Base-by-base conservation (phyloP, 768 basidiomycete genomes). In the Ramaria sp. region DNA sequence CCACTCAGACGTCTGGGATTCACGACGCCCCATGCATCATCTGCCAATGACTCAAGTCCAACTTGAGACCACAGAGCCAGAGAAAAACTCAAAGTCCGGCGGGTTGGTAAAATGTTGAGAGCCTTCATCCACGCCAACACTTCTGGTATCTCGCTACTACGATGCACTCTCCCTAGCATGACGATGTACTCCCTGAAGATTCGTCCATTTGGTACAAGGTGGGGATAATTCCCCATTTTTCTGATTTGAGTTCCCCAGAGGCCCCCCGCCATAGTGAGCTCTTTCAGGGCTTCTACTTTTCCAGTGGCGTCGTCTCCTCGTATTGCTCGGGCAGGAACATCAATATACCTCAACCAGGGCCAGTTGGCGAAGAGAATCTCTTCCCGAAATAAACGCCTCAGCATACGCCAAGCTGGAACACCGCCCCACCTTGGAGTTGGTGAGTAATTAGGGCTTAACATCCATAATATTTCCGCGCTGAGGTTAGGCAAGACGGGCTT, bases 41-140 rank as follows among this genome's bases (percentile, higher is more conserved):
- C 67, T 60, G 84, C 62, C 47, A 84, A 82, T 12, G 80, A 77
- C 45, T 79, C 76, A 54, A 81, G 68, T 60, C 80, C 79, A 31
- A 86, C 80, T 64, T 91, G 88, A 6, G 75, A 76, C 81, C 88
- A 90, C 59, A 86, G 78, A 46, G 82, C 79, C 51, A 92, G 64
- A 20, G 81, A 80, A 0, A 81, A 64, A 1, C 81, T 77, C 12
- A 92, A 67, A 15, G 84, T 84, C 41, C 72, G 68, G 27, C 64
- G 67, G n/a, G 72, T 71, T 1, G 88, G 88, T 43, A 51, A 39
- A 11, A 91, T 69, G 0, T 67, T 67, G 39, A 89, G 62, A 15
- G 71, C 73, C 7, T 77, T 75, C 88, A 89, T 90, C 88, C 91
- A 91, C 19, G 78, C 80, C 0, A 92, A 67, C 12, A 73, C 73